Evolutionary conservation across 345 rosid species (phyloP), one percentile per base, ranked within the genome.

Genomic region (Punica granatum): DNA sequence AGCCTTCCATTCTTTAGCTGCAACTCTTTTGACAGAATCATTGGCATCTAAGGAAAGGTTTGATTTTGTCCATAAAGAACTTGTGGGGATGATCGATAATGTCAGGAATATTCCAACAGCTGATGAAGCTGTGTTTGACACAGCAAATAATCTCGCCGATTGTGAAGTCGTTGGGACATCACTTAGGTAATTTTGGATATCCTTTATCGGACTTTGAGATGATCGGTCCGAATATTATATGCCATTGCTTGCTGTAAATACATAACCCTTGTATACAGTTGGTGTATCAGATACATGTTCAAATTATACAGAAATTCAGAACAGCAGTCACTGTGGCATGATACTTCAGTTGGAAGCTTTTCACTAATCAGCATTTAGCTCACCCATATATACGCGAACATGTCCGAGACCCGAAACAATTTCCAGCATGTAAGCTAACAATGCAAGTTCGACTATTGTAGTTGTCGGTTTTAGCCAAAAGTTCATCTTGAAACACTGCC

Each of bases 21-120:
- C 81, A 73, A 75, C 86, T 75, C 79, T 92, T 25, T 73, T 87
- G 67, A 74, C 88, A 32, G 97, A 92, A 77, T 88, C 96, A 61
- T 44, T 87, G 67, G 34, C 73, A 58, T 84, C 89, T n/a, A 92
- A 84, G 72, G 88, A 84, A 70, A 83, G 90, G 7, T 82, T 88
- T 79, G 68, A 74, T 59, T 81, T 78, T 73, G 81, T 80, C 70
- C 87, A 82, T 76, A 78, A 74, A 73, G 92, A 92, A 75, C 84
- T 90, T 13, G 72, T 80, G 41, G 67, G 71, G 39, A 81, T 90
- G 44, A 77, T 85, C 49, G 85, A 82, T 67, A 81, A 78, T 65
- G 92, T 88, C 54, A 83, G 87, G 76, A 80, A 75, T 59, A 77
- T 84, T 75, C 83, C 85, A 13, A 67, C 71, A 34, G 70, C 37